phyloP scores from a whole-genome alignment of 495 filamentous ascomycete species.

The Aspergillus affinis region DNA sequence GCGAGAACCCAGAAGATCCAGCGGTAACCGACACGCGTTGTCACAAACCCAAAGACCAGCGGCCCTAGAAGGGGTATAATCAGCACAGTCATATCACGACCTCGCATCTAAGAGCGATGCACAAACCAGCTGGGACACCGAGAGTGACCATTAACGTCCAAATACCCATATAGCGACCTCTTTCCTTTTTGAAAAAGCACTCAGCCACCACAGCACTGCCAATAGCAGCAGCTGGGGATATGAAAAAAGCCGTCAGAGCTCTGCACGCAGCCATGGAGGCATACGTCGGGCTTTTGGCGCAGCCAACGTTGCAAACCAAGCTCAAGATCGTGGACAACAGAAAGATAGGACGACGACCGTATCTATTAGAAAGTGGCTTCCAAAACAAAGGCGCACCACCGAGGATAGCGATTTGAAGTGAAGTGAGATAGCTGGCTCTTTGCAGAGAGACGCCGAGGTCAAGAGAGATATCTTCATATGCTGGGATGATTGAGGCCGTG shows the following conservation, averaged over 20 bases:
- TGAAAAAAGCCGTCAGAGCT: conserved; percentile 24
- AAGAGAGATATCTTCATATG: conserved; percentile 48
- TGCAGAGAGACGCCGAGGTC: conserved; percentile 48
- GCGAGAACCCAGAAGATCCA: conserved; percentile 47
- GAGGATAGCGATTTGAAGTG: conserved; percentile 51
- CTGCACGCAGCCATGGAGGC: conserved; percentile 36
- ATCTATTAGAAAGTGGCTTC: conserved; percentile 54
- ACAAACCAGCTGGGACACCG: conserved; percentile 39
- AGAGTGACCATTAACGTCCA: conserved; percentile 48
- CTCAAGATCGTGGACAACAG: conserved; percentile 47
- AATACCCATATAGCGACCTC: conserved; percentile 46
- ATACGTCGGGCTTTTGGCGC: conserved; percentile 44
- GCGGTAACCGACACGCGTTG: conserved; percentile 41
- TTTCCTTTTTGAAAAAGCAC: conserved; percentile 44
- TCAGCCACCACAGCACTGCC: conserved; percentile 48
- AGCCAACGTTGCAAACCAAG: conserved; percentile 49
- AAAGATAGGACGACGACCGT: conserved; percentile 52
- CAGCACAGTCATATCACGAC: conserved; percentile 24
- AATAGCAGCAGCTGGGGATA: conserved; percentile 33
- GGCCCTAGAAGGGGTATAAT: conserved; percentile 26
- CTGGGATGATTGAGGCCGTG: conserved; percentile 55
- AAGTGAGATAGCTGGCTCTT: conserved; percentile 50
- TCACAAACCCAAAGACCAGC: conserved; percentile 50
- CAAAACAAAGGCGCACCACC: conserved; percentile 53
- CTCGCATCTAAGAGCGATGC: conserved; percentile 5